Evolutionary conservation across 768 basidiomycete genomes (phyloP).

Genomic region (Tricholoma terreum): DNA sequence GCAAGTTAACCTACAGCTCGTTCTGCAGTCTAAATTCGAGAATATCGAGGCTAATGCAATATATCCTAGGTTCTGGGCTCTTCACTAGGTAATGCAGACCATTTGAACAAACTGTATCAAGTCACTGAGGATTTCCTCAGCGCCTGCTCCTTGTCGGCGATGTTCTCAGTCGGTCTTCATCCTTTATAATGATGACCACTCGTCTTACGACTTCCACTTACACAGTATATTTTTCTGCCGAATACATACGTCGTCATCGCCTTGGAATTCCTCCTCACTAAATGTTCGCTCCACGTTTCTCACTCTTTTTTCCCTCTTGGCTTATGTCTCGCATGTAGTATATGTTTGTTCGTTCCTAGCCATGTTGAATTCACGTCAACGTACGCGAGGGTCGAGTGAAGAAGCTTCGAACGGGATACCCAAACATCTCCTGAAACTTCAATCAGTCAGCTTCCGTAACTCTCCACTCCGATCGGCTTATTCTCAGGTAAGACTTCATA

Average conservation of each 20-base stretch:
- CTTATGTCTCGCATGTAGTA: slow-evolving; percentile 26
- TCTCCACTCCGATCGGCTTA: background rate
- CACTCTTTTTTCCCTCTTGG: background rate
- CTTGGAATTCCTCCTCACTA: slow-evolving; percentile 41
- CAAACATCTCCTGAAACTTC: slow-evolving; percentile 8
- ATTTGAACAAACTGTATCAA: background rate
- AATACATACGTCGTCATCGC: slow-evolving; percentile 42
- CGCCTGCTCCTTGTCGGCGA: slow-evolving; percentile 41
- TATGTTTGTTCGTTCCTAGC: slow-evolving; percentile 48
- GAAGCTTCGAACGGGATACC: slow-evolving; percentile 10
- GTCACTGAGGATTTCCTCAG: slow-evolving; percentile 18
- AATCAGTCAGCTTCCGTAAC: slow-evolving; percentile 8
- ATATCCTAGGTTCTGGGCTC: slow-evolving; percentile 23
- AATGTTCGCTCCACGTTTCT: slow-evolving; percentile 29
- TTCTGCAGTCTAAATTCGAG: slow-evolving; percentile 25
- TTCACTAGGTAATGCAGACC: slow-evolving; percentile 18
- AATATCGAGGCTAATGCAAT: slow-evolving; percentile 32
- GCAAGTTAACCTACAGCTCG: background rate
- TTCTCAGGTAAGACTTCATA: background rate
- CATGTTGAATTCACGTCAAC: slow-evolving; percentile 42
- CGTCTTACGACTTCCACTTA: no score
- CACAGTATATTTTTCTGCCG: slow-evolving; percentile 41
- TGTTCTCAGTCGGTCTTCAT: slow-evolving; percentile 37
- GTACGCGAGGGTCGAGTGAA: slow-evolving; percentile 11
- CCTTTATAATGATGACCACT: background rate